Base-by-base conservation (phyloP, 2,329 filamentous ascomycete genomes). In the Anthostomella pinea region DNA sequence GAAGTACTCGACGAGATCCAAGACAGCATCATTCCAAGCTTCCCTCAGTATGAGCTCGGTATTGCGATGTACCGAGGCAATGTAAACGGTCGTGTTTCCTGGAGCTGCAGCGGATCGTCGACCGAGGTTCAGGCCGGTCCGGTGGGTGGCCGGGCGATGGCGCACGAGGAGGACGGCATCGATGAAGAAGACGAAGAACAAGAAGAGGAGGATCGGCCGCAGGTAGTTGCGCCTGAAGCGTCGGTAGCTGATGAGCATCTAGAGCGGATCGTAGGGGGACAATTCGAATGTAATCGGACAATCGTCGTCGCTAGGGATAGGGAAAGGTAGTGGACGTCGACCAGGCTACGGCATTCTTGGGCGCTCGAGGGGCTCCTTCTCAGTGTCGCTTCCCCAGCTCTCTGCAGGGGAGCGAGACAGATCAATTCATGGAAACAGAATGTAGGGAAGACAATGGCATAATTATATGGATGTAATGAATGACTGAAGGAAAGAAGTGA, bases 51-150 rank as follows among this genome's bases (percentile, higher is more conserved):
- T 69, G 1, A 52, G 46, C 45, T 79, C 80, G 38, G 76, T 80
- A 51, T 85, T 86, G 69, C 80, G 83, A 54, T 85, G 80, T 33
- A 81, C 72, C 26, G 77, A 79, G 10, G 78, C 77, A 34, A 87
- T 83, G 62, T 75, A 87, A 45, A 86, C 71, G 8, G 57, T 60
- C 8, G 56, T 51, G 28, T 63, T 62, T 18, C 39, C 41, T 8
- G 32, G 19, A 7, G 34, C 35, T 31, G 46, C 37, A 16, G 30
- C 47, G 14, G 35, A 52, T 39, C 33, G 49, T 33, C 40, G 43
- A 25, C 45, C 48, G 33, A 46, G 24, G 35, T 48, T 33, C 28
- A 47, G 35, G n/a, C 51, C 43, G 17, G 53, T 44, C 35, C 56
- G 52, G 34, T 54, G 45, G 14, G 60, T 62, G 26, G 51, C 35